Evolutionary conservation across 1,139 yeast genomes (phyloP).

Genomic region (Saccharomyces uvarum): DNA sequence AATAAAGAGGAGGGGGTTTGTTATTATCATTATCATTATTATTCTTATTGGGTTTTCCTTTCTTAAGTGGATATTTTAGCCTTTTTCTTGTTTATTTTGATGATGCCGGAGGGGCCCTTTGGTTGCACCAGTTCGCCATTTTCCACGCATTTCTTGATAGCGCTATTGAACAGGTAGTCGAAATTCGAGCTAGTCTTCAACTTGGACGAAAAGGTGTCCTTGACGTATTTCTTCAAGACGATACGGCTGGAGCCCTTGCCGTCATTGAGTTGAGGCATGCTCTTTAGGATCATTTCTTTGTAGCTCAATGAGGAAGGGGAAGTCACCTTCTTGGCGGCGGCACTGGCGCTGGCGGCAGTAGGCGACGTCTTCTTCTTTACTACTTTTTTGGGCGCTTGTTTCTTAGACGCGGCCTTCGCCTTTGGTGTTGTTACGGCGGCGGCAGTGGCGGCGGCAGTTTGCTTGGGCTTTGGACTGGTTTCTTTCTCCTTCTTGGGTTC

Average conservation of each 20-base stretch:
- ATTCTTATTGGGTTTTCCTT: neutral
- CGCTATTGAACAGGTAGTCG: conserved; percentile 68
- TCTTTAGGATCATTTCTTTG: conserved; percentile 24
- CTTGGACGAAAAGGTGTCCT: conserved; percentile 38
- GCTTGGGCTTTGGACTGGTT: conserved; percentile 4
- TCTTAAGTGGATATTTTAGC: conserved; percentile 11
- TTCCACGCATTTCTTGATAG: conserved; percentile 75
- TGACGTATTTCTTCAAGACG: conserved; percentile 57
- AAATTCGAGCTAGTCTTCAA: conserved; percentile 56
- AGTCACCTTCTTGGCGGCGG: conserved; percentile 7
- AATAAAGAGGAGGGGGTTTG: neutral
- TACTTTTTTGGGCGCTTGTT: conserved; percentile 4
- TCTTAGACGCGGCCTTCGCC: conserved; percentile 4
- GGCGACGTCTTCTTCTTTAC: conserved; percentile 2
- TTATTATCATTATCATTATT: neutral
- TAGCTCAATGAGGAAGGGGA: conserved; percentile 17
- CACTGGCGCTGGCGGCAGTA: conserved; percentile 6
- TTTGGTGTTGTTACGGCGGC: conserved; percentile 6
- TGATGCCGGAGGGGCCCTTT: conserved; percentile 54
- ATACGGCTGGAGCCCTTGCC: conserved; percentile 43
- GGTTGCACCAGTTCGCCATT: conserved; percentile 76
- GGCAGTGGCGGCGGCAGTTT: conserved; percentile 3
- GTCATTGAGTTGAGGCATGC: conserved; percentile 18
- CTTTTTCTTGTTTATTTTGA: conserved; percentile 29
- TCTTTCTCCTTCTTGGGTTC: conserved; percentile 21